Conservation (phyloP, 176 grass and related monocot species). For the Luzula sylvatica region DNA sequence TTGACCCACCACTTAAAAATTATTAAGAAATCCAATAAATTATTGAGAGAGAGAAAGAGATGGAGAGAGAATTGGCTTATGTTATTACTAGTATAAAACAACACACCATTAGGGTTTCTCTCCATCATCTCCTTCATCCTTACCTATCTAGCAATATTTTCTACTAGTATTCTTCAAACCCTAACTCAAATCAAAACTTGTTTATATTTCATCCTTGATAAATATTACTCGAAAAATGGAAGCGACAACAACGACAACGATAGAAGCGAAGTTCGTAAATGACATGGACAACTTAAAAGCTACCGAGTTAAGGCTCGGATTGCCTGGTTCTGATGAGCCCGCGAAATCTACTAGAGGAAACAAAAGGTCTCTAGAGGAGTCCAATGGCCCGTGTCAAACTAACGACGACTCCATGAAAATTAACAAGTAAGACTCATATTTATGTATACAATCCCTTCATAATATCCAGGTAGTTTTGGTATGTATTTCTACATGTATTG, state of each 20-base stretch:
- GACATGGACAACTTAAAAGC: constrained; percentile 57
- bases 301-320: constrained; percentile 84
- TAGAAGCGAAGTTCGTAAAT: constrained; percentile 17
- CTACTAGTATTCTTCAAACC: constrained; percentile 12
- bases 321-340: constrained; percentile 42
- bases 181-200: not conserved
- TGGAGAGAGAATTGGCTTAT: not conserved
- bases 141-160: not conserved
- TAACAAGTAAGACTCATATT: not conserved
- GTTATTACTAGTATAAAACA: constrained; percentile 8
- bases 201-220: not conserved
- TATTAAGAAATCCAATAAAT: not conserved
- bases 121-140: not conserved
- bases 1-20: constrained; percentile 8
- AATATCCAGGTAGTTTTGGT: too few species aligned
- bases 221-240: constrained; percentile 30
- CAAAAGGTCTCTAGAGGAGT: constrained; percentile 4
- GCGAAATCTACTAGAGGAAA: constrained; percentile 10
- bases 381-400: not conserved
- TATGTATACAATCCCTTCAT: too few species aligned
- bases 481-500: not conserved
- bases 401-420: not conserved
- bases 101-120: constrained; percentile 11
- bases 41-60: not conserved
- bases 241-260: not conserved